These are phyloP conservation scores for Spinellus fusiger DNA, from an alignment of 192 early-diverging fungal genomes.

Conservation along the genomic window DNA sequence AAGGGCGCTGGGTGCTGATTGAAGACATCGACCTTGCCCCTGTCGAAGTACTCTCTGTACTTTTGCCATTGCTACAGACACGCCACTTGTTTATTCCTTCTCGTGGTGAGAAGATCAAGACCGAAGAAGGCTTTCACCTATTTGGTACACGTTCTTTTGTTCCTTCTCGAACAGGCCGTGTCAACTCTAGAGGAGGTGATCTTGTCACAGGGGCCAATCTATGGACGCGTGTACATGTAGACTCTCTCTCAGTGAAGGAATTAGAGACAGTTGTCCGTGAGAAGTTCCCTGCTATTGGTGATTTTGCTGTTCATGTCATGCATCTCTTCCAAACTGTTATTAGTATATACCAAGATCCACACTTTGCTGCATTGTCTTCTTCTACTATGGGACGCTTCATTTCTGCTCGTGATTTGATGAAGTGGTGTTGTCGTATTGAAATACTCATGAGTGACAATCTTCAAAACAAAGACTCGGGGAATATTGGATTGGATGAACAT, in stretches of 20 bases:
- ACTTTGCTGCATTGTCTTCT: slow-evolving; percentile 36
- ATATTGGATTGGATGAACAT: slow-evolving; percentile 29
- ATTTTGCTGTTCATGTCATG: slow-evolving; percentile 49
- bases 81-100: slow-evolving; percentile 84
- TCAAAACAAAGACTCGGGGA: neutral
- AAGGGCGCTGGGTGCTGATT: slow-evolving; percentile 93
- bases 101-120: slow-evolving; percentile 79
- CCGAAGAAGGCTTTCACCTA: slow-evolving; percentile 82
- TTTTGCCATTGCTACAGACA: slow-evolving; percentile 89
- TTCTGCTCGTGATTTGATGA: slow-evolving; percentile 83
- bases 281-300: slow-evolving; percentile 46
- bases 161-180: slow-evolving; percentile 45
- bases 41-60: slow-evolving; percentile 85
- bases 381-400: slow-evolving; percentile 50
- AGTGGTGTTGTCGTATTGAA: slow-evolving; percentile 81
- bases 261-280: slow-evolving; percentile 55
- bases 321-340: slow-evolving; percentile 44
- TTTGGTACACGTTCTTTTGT: slow-evolving; percentile 79
- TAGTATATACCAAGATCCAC: slow-evolving; percentile 40
- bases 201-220: slow-evolving; percentile 54
- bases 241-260: slow-evolving; percentile 54
- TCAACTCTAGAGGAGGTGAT: slow-evolving; percentile 39
- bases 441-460: slow-evolving; percentile 33
- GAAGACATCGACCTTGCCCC: slow-evolving; percentile 97
- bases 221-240: slow-evolving; percentile 77